These are phyloP conservation scores for Metrosideros polymorpha DNA, from an alignment of 441 rosid species.

Conservation along the genomic window DNA sequence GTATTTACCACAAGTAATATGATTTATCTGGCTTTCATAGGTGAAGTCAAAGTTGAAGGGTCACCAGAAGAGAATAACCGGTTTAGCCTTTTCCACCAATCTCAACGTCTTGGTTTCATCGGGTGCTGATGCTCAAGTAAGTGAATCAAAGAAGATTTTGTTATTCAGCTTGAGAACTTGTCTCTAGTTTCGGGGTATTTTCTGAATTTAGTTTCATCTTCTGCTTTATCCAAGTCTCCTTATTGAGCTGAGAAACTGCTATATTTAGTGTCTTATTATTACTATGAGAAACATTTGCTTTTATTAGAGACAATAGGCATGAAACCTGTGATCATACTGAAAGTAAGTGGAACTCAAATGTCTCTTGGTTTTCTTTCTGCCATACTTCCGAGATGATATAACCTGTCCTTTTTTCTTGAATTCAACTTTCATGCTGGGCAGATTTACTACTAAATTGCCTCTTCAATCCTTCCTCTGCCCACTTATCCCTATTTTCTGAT, in stretches of 20 bases:
- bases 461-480: background rate
- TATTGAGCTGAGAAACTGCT: background rate
- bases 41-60: conserved; percentile 86
- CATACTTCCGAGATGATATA: background rate
- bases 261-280: background rate
- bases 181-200: background rate
- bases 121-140: conserved; percentile 93
- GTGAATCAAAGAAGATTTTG: conserved; percentile 4
- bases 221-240: background rate
- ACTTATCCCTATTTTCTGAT: background rate
- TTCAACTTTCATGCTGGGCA: background rate
- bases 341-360: background rate
- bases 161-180: background rate
- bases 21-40: conserved; percentile 25
- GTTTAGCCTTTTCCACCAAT: conserved; percentile 78
- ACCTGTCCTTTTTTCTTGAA: background rate
- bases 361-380: background rate
- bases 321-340: background rate
- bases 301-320: background rate
- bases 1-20: background rate
- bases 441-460: background rate
- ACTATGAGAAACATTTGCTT: background rate
- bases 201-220: background rate
- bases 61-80: conserved; percentile 81
- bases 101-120: conserved; percentile 88